Evolutionary conservation across 176 grass and related monocot species (phyloP), one percentile per base, ranked within the genome.

Genomic region (Phoenix roebelenii): DNA sequence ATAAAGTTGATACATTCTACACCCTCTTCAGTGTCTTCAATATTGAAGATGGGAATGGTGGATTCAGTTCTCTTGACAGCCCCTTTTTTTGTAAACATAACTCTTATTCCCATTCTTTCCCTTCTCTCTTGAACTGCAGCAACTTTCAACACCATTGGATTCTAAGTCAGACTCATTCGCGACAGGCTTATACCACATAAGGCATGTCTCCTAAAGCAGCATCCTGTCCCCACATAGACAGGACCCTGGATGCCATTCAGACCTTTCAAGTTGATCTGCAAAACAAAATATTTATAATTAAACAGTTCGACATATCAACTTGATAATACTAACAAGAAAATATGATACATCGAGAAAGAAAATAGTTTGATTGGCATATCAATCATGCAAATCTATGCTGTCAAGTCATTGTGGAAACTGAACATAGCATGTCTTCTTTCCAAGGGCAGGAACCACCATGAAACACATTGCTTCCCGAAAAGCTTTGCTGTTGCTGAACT

Each of bases 61-160:
- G 93, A 98, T 77, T 98, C 93, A 15, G 93, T 98, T 77, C 93
- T 84, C 79, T 98, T 92, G 84, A 98, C 86, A 65, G 83, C 81
- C 35, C 88, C 81, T 55, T 85, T 92, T 92, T 71, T 92, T 85
- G 55, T 98, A 87, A 75, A 92, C 85, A 18, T 98, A 98, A 66
- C 81, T 85, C 79, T 92, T 98, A 66, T 75, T 50, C n/a, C 50
- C 65, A 59, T 65, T 52, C 52, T 74, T 92, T 54, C 82, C 82
- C 67, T 92, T 98, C 79, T 92, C 92, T 80, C 93, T 98, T 63
- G 80, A 79, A 85, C 93, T 88, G 59, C 93, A 98, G 52, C 82
- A 98, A 74, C 93, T 98, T 70, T 89, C 92, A 51, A 89, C 20
- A 59, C 92, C 48, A 67, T 98, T 92, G 60, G 88, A 79, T 70